Base-by-base conservation (phyloP, 345 rosid species). In the Capsella bursapastoris region DNA sequence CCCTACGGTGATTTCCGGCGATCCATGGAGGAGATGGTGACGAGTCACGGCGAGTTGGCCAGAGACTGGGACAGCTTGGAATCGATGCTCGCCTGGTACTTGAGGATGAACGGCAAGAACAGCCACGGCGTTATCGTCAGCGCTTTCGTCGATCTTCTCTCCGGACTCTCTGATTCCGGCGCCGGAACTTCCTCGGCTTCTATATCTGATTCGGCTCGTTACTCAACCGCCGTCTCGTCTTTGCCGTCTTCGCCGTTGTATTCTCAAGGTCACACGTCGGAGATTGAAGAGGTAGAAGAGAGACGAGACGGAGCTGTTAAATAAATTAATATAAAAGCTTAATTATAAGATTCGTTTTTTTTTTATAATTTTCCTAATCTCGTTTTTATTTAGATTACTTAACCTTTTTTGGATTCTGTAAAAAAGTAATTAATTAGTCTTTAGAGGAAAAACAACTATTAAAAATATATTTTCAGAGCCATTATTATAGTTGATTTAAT, bases 1-100 rank as follows among this genome's bases (percentile, higher is more conserved):
- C 99, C 99, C 0, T 92, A 94, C 38, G 62, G 50, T 0, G 99
- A 94, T 63, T 94, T 94, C 74, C 76, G 85, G 59, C 70, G 81
- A 56, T 94, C 99, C 5, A 94, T 94, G 97, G 97, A 94, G 78
- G 99, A 94, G 83, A 92, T 94, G 97, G 99, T 92, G 77, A 84
- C 65, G 71, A 81, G 83, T 34, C 88, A 89, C 65, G 85, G 86
- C 27, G 78, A 73, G 59, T 38, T 78, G 6, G 58, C 86, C 47
- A 84, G 86, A 41, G 96, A 94, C 22, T 89, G 97, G 97, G 83
- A 80, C 1, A 71, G 88, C 22, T 81, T 94, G 77, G 96, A 92
- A 66, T 87, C 88, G 76, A 52, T 94, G 83, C 71, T 94, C 62
- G 86, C 83, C 0, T 94, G 97, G 96, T 95, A 95, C 74, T 79